Conservation (phyloP, 2,329 filamentous ascomycete species). For the Ceratocystis destructans region DNA sequence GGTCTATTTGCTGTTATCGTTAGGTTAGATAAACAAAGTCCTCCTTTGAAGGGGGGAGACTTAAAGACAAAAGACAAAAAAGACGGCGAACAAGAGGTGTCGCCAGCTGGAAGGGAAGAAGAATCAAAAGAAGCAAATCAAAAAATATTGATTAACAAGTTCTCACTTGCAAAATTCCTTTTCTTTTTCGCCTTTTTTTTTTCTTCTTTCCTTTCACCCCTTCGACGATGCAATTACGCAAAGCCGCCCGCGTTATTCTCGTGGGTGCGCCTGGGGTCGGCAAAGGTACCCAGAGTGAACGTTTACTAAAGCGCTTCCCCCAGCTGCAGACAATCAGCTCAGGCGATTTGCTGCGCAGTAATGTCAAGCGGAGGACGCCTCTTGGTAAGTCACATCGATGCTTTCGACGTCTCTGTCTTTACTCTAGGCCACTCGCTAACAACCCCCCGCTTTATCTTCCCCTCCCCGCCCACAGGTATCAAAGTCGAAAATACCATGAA, state of each 20-base stretch:
- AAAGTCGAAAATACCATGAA: slow-evolving; percentile 84
- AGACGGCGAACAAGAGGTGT: background rate
- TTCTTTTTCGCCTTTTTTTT: background rate
- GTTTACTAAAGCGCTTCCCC: slow-evolving; percentile 73
- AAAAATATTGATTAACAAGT: background rate
- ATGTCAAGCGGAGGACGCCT: slow-evolving; percentile 78
- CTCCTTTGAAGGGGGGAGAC: background rate
- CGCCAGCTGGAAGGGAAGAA: background rate
- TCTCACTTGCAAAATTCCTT: background rate
- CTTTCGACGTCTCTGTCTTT: slow-evolving; percentile 13
- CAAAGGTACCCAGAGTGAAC: slow-evolving; percentile 90
- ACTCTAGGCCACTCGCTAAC: background rate
- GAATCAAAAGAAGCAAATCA: background rate
- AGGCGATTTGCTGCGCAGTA: slow-evolving; percentile 78
- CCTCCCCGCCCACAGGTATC: slow-evolving; percentile 46
- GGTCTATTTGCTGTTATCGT: background rate
- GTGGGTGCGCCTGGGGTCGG: slow-evolving; percentile 93
- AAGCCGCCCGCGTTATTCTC: slow-evolving; percentile 83
- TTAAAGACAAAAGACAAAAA: background rate
- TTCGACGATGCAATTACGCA: slow-evolving; percentile 48
- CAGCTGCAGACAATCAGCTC: slow-evolving; percentile 87
- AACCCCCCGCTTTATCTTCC: background rate
- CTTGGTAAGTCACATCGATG: slow-evolving; percentile 46
- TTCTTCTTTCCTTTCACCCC: too few species aligned
- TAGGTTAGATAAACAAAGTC: background rate